Evolutionary conservation across 1,284 basidiomycete genomes (phyloP), one percentile per base, ranked within the genome.

Genomic region (Ustanciosporium gigantosporum): DNA sequence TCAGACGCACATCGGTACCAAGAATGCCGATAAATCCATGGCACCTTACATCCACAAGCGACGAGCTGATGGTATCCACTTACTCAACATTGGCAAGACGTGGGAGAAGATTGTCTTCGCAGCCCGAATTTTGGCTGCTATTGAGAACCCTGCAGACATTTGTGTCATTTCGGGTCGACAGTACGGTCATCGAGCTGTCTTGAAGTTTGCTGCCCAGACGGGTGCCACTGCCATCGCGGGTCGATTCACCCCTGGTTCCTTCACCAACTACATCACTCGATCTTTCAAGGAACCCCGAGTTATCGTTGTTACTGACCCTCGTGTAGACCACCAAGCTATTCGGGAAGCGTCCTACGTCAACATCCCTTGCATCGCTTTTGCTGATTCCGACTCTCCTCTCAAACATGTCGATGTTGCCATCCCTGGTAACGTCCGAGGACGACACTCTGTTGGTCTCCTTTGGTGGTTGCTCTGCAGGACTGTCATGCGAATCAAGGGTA

Each of bases 1-100:
- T 39, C 91, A 97, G 83, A 88, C 87, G 80, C 94, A 97, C 82
- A 89, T 97, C 74, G 70, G 75, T 50, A 71, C 72, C 48, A 97
- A 96, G 88, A 96, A 96, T 83, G 92, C 90, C 83, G 91, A 95
- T 81, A 95, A 93, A 87, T 88, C 91, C 80, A 98, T 98, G 94
- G 86, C 89, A 78, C 84, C 90, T 47, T 98, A 98, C 82, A 90
- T 98, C 81, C 96, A 88, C 88, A 97, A 95, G 84, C 85, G 94
- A 79, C 86, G 94, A 79, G 81, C 87, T 66, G 94, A 98, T 81
- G 94, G 92, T 91, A 91, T 97, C 81, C 88, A 97, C 83, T 83
- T 98, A 77, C 82, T 97, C 78, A 96, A 98, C 87, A 88, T 97
- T 74, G 93, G 93, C 79, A 97, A 97, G 87, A 98, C 94, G 71